Percentiles rank a stretch among this genome's conserved stretches.
phyloP scores from a whole-genome alignment of 176 grass and related monocot genomes.

The Chloris gayana region DNA sequence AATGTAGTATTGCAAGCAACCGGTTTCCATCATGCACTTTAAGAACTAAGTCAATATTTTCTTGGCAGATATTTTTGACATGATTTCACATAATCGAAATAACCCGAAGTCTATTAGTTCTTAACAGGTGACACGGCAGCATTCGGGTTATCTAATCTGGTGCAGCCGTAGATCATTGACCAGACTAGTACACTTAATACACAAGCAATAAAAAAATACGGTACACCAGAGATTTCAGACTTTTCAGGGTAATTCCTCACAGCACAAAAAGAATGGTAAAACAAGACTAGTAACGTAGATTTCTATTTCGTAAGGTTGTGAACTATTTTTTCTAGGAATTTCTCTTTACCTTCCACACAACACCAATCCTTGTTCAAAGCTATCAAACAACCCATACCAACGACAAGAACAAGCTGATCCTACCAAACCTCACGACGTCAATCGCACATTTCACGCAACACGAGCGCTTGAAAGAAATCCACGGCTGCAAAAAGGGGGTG shows the following conservation, averaged over 20 bases:
- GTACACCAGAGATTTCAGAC: neutral
- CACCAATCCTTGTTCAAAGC: neutral
- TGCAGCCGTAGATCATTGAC: neutral
- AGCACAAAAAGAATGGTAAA: neutral
- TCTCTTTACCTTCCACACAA: neutral
- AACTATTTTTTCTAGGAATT: neutral
- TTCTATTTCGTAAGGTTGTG: neutral
- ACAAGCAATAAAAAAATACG: neutral
- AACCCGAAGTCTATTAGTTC: neutral
- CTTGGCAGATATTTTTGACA: neutral
- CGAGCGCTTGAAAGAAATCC: neutral
- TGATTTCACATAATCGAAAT: neutral
- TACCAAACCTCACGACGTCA: neutral
- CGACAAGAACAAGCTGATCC: constrained; percentile 7
- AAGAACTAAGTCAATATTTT: neutral
- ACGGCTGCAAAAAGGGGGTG: neutral
- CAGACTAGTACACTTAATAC: neutral
- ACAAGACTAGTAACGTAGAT: neutral
- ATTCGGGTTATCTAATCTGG: neutral
- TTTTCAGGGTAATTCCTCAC: neutral
- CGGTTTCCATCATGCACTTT: neutral
- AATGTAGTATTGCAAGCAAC: neutral
- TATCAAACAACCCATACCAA: neutral
- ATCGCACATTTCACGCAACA: neutral
- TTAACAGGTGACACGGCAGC: neutral